phyloP scores from a whole-genome alignment of 495 filamentous ascomycete species.

The Entonaema liquescens region DNA sequence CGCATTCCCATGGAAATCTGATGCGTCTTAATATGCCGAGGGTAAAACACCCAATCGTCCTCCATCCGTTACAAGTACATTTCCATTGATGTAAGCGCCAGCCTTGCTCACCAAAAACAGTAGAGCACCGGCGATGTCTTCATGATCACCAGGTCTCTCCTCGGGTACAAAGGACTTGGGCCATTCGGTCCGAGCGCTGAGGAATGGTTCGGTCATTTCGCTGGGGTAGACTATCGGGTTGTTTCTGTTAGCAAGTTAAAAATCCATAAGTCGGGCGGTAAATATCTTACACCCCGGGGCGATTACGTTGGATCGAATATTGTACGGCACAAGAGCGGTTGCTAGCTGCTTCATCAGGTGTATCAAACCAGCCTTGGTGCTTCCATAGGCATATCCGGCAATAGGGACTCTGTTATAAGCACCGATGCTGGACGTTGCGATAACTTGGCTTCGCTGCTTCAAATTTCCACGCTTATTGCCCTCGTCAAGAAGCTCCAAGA shows the following conservation, averaged over 20 bases:
- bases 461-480: slow-evolving; percentile 61
- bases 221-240: slow-evolving; percentile 56
- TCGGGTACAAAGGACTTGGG: slow-evolving; percentile 55
- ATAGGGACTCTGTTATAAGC: slow-evolving; percentile 56
- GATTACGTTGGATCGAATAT: slow-evolving; percentile 64
- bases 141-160: slow-evolving; percentile 55
- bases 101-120: slow-evolving; percentile 61
- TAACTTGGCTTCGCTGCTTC: slow-evolving; percentile 61
- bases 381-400: slow-evolving; percentile 61
- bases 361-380: slow-evolving; percentile 62
- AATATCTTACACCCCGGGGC: slow-evolving; percentile 61
- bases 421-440: slow-evolving; percentile 62
- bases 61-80: slow-evolving; percentile 60
- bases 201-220: slow-evolving; percentile 58
- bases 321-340: slow-evolving; percentile 56
- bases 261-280: background rate
- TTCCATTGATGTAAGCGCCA: slow-evolving; percentile 63
- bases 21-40: slow-evolving; percentile 49
- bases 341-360: slow-evolving; percentile 66
- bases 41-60: slow-evolving; percentile 57
- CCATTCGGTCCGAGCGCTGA: slow-evolving; percentile 40
- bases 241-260: slow-evolving; percentile 1
- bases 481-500: slow-evolving; percentile 63
- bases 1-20: background rate
- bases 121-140: slow-evolving; percentile 62